Conservation (phyloP, 1,284 basidiomycete genomes). For the Wolfiporia cocos region DNA sequence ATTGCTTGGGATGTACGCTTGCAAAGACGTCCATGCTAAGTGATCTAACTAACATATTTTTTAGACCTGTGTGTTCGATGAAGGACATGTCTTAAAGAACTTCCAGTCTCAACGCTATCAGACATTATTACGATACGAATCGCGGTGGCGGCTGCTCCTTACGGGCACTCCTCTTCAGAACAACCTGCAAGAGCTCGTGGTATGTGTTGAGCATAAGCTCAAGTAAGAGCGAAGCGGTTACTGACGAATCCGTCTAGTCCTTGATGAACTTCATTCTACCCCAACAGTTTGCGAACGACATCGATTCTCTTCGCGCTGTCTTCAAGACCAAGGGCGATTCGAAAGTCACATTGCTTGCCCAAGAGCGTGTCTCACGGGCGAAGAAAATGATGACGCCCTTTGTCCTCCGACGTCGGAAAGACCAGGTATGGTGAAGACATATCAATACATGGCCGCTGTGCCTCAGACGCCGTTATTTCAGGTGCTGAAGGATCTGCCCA, state of each 20-base stretch:
- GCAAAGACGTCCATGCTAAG: conserved; percentile 1
- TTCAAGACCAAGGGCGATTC: conserved; percentile 95
- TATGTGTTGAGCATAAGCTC: too few species aligned
- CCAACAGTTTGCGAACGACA: conserved; percentile 74
- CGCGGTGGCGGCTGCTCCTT: conserved; percentile 87
- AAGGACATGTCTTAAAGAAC: conserved; percentile 96
- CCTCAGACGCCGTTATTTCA: conserved; percentile 35
- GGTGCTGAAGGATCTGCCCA: conserved; percentile 90
- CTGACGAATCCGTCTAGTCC: conserved; percentile 58
- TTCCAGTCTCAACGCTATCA: conserved; percentile 94
- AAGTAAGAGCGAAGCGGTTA: too few species aligned
- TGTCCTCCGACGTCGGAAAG: conserved; percentile 92
- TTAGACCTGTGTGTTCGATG: conserved; percentile 89
- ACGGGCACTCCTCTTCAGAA: conserved; percentile 96
- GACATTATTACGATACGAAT: conserved; percentile 79
- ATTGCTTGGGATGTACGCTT: conserved; percentile 79
- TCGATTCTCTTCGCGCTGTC: conserved; percentile 83
- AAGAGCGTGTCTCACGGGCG: conserved; percentile 88
- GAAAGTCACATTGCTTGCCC: conserved; percentile 81
- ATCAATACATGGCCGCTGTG: too few species aligned
- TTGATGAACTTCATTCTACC: conserved; percentile 98
- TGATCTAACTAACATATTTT: neutral
- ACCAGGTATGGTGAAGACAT: conserved; percentile 73
- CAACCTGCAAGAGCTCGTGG: conserved; percentile 91
- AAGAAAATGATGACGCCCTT: conserved; percentile 99